phyloP scores from a whole-genome alignment of 140 eudicot genomes.

The Erigeron philadelphicus region DNA sequence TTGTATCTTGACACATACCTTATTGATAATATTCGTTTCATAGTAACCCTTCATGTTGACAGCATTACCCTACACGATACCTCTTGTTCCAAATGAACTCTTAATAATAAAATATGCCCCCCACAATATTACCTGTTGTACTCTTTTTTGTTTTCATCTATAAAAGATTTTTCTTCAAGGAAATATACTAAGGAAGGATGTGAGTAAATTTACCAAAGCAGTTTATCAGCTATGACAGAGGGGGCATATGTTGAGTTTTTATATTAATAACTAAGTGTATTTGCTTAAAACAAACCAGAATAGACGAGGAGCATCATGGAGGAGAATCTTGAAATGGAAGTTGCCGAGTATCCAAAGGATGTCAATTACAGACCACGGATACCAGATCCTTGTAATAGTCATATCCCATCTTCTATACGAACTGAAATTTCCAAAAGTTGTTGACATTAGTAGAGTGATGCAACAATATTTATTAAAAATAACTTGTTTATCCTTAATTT shows the following conservation, averaged over 20 bases:
- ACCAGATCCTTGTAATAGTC: slow-evolving; percentile 43
- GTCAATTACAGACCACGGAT: slow-evolving; percentile 70
- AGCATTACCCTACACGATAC: background rate
- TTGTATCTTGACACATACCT: background rate
- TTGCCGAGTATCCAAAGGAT: slow-evolving; percentile 37
- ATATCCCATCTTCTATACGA: slow-evolving; percentile 44
- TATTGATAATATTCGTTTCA: background rate
- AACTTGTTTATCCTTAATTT: no score
- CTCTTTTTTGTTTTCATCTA: background rate
- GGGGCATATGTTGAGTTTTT: no score
- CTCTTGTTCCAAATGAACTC: background rate
- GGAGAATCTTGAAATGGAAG: slow-evolving; percentile 37
- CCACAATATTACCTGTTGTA: background rate
- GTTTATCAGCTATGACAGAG: no score
- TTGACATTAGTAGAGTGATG: slow-evolving; percentile 3
- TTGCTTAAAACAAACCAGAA: slow-evolving; percentile 47
- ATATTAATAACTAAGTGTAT: no score
- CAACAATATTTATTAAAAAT: background rate
- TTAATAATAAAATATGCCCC: background rate
- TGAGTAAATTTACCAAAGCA: no score
- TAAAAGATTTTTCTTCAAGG: no score
- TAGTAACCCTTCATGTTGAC: background rate
- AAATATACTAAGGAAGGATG: background rate
- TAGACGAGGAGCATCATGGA: slow-evolving; percentile 47
- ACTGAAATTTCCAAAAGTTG: slow-evolving; percentile 35